phyloP scores from a whole-genome alignment of 345 rosid species.

The Mallotus nudiflorus region DNA sequence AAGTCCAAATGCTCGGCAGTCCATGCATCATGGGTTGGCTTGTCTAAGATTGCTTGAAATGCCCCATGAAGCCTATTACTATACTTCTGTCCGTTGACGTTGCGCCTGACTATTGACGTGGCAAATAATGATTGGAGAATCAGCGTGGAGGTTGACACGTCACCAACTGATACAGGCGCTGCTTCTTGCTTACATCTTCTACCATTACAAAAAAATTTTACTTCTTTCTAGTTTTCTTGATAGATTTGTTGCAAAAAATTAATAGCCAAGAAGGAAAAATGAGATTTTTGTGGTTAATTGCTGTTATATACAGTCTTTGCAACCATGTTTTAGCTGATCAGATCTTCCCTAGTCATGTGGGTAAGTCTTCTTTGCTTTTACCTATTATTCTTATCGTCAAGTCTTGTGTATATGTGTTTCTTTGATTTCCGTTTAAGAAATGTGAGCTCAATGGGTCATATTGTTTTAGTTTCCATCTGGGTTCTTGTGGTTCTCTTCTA shows the following conservation, averaged over 20 bases:
- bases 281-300: constrained; percentile 25
- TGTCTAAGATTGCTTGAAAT: too few relatives aligned
- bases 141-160: constrained; percentile 5
- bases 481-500: background rate
- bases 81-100: too few relatives aligned
- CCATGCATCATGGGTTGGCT: too few relatives aligned
- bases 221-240: background rate
- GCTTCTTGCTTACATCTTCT: too few relatives aligned
- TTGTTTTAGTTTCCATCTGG: background rate
- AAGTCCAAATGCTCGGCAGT: too few relatives aligned
- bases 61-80: too few relatives aligned
- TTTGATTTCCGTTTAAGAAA: background rate
- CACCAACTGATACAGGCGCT: background rate
- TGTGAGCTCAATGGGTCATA: background rate
- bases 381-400: background rate
- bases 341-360: constrained; percentile 66
- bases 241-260: background rate
- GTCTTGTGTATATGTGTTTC: background rate
- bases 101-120: constrained; percentile 18
- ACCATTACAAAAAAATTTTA: too few relatives aligned
- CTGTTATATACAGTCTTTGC: constrained; percentile 28
- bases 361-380: constrained; percentile 27
- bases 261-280: background rate
- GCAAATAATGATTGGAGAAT: constrained; percentile 17
- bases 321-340: constrained; percentile 50